phyloP scores from a whole-genome alignment of 352 stramenopile genomes.

The Peronospora belbahrii region DNA sequence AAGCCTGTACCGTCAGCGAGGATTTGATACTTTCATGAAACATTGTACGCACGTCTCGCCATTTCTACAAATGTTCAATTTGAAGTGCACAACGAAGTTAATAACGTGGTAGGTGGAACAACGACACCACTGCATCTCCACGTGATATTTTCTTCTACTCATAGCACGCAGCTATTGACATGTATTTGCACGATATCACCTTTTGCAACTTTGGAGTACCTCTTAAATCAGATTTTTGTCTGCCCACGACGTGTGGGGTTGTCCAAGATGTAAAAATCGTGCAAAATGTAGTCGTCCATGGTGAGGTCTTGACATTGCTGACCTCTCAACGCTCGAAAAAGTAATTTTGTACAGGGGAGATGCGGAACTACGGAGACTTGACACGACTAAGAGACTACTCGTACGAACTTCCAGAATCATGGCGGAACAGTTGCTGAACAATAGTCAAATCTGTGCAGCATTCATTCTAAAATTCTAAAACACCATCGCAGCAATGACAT shows the following conservation, averaged over 20 bases:
- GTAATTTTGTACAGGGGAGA: conserved; percentile 41
- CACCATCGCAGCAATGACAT: conserved; percentile 11
- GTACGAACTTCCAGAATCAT: conserved; percentile 51
- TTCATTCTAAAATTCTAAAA: too few species aligned
- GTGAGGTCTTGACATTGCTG: conserved; percentile 27
- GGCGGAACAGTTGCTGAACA: conserved; percentile 42
- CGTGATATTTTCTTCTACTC: conserved; percentile 61
- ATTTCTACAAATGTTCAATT: conserved; percentile 31
- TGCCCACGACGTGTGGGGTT: conserved; percentile 22
- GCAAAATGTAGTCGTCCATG: conserved; percentile 27
- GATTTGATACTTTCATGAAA: background rate
- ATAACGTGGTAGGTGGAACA: conserved; percentile 39
- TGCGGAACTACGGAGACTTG: conserved; percentile 48
- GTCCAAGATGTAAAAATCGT: conserved; percentile 25
- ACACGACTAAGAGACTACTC: conserved; percentile 42
- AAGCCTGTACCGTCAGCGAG: conserved; percentile 25
- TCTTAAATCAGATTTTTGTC: conserved; percentile 18
- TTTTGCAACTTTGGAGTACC: conserved; percentile 48
- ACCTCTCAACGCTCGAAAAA: conserved; percentile 24
- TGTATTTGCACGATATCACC: conserved; percentile 57
- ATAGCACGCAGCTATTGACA: conserved; percentile 56
- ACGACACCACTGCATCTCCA: conserved; percentile 41
- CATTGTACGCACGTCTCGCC: conserved; percentile 25
- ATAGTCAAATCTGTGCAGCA: conserved; percentile 38
- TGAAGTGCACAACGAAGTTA: conserved; percentile 54